Conservation (phyloP, 805 yeast genomes). For the Ogataea pilisensis region DNA sequence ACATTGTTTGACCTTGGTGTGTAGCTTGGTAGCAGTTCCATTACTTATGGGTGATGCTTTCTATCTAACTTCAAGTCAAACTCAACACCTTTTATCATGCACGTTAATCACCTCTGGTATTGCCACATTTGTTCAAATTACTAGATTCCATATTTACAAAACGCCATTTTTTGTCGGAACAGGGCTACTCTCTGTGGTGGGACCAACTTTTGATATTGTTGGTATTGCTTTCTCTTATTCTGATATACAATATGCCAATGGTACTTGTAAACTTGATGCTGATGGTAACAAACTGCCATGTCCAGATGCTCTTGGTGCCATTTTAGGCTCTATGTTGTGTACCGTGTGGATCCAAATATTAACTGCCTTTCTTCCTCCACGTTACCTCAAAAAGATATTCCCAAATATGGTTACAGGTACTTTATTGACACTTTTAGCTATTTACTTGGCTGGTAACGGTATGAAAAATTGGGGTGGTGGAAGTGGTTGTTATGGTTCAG, state of each 20-base stretch:
- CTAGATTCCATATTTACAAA: slow-evolving; percentile 61
- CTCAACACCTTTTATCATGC: slow-evolving; percentile 61
- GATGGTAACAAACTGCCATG: slow-evolving; percentile 66
- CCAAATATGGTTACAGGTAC: slow-evolving; percentile 86
- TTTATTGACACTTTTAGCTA: slow-evolving; percentile 74
- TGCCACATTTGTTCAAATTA: slow-evolving; percentile 62
- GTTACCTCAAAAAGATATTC: slow-evolving; percentile 55
- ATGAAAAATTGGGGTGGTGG: slow-evolving; percentile 83
- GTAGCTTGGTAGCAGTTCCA: slow-evolving; percentile 79
- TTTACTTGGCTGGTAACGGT: slow-evolving; percentile 57
- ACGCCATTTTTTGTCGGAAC: slow-evolving; percentile 73
- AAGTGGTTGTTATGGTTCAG: slow-evolving; percentile 47
- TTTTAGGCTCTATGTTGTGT: slow-evolving; percentile 62
- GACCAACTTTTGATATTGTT: slow-evolving; percentile 77
- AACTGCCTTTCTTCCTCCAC: slow-evolving; percentile 67
- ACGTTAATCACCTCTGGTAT: slow-evolving; percentile 60
- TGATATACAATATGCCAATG: slow-evolving; percentile 62
- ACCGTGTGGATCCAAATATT: slow-evolving; percentile 66
- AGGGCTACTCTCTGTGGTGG: slow-evolving; percentile 76
- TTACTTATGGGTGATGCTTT: slow-evolving; percentile 57
- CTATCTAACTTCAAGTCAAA: slow-evolving; percentile 40
- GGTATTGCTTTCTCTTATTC: slow-evolving; percentile 63
- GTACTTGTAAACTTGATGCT: slow-evolving; percentile 51
- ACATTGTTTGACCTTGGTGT: slow-evolving; percentile 77
- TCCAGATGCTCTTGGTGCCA: slow-evolving; percentile 74